These are phyloP conservation scores for Aspergillaceae sp. DNA, from an alignment of 2,329 filamentous ascomycete species.

Conservation along the genomic window DNA sequence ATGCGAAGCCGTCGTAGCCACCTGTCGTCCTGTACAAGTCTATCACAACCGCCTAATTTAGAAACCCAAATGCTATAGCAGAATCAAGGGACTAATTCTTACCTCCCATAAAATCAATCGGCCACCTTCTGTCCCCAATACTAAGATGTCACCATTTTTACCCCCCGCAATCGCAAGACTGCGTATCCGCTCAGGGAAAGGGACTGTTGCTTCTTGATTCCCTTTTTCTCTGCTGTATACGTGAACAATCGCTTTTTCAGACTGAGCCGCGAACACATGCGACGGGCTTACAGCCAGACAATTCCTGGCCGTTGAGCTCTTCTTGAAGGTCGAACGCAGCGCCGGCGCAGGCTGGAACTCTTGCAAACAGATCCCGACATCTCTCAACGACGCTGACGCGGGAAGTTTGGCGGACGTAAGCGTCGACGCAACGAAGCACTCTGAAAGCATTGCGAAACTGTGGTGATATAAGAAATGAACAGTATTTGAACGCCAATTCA, in stretches of 20 bases:
- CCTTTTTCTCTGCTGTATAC: constrained; percentile 79
- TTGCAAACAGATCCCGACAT: constrained; percentile 81
- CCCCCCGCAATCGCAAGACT: constrained; percentile 65
- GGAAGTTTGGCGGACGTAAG: constrained; percentile 33
- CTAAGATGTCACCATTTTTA: constrained; percentile 51
- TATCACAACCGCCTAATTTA: constrained; percentile 8
- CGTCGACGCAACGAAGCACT: constrained; percentile 41
- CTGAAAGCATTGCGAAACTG: constrained; percentile 35
- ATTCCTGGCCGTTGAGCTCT: constrained; percentile 71
- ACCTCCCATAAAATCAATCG: constrained; percentile 91
- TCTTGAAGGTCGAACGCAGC: constrained; percentile 78
- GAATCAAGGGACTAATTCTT: constrained; percentile 19
- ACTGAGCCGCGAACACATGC: constrained; percentile 86
- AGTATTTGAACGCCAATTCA: too few relatives aligned
- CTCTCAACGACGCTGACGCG: constrained; percentile 51
- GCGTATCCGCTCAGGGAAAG: constrained; percentile 78
- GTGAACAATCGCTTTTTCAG: constrained; percentile 84
- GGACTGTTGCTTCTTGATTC: constrained; percentile 79
- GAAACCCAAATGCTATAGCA: not conserved
- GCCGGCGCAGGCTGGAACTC: constrained; percentile 68
- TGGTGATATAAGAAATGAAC: too few relatives aligned
- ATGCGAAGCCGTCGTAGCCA: constrained; percentile 36
- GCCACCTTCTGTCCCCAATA: constrained; percentile 76
- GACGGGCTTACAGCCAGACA: constrained; percentile 70
- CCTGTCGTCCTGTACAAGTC: constrained; percentile 38